Evolutionary conservation across 2,329 filamentous ascomycete genomes (phyloP).

Genomic region (Mariannaea elegans): DNA sequence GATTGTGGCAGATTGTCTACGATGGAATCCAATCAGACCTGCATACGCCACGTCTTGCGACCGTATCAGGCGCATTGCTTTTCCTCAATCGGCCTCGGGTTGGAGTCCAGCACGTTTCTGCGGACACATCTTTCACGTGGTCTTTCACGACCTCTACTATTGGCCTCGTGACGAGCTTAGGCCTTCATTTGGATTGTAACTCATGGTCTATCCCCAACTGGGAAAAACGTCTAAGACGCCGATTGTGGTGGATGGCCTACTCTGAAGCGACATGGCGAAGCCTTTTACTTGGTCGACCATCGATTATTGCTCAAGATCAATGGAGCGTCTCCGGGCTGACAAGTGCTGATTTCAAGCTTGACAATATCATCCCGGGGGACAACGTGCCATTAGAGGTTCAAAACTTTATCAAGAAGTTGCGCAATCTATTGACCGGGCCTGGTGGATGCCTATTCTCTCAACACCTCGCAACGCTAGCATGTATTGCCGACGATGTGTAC

Average conservation of each 20-base stretch:
- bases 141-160: not conserved
- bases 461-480: not conserved
- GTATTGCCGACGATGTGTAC: not conserved
- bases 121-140: not conserved
- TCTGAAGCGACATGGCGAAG: constrained; percentile 9
- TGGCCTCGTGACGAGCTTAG: not conserved
- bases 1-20: not conserved
- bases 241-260: constrained; percentile 3
- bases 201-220: not conserved
- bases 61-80: not conserved
- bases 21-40: not conserved
- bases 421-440: not conserved
- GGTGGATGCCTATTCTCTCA: not conserved
- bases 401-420: not conserved
- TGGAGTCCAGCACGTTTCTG: not conserved
- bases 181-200: constrained; percentile 1
- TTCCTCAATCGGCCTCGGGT: not conserved
- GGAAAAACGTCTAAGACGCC: constrained; percentile 4
- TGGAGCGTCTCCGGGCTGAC: not conserved
- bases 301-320: not conserved
- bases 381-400: not conserved
- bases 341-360: not conserved
- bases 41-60: not conserved
- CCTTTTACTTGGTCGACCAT: not conserved
- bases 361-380: not conserved